A percentile compares a stretch with the other conserved stretches of the same genome.
Evolutionary conservation across 2,329 filamentous ascomycete genomes (phyloP).

Genomic region (Teratosphaeria destructans): DNA sequence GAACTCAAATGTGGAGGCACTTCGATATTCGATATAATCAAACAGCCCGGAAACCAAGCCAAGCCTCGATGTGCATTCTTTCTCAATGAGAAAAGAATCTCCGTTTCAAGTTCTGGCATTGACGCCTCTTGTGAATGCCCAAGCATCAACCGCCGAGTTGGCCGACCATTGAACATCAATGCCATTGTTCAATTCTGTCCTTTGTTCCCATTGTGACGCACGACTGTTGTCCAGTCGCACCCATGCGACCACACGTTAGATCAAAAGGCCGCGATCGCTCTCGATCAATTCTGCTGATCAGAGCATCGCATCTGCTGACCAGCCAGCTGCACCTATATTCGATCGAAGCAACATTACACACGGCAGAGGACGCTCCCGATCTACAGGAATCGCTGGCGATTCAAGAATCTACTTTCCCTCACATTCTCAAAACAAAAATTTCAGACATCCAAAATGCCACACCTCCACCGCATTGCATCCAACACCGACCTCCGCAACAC

Average conservation of each 20-base stretch:
- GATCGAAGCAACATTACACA: neutral
- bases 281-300: neutral
- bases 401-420: neutral
- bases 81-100: too few species aligned
- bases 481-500: neutral
- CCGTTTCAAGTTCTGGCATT: too few species aligned
- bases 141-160: too few species aligned
- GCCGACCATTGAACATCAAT: neutral
- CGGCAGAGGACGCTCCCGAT: neutral
- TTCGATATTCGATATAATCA: too few species aligned
- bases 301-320: neutral
- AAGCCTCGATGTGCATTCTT: too few species aligned
- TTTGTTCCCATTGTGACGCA: neutral
- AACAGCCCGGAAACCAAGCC: too few species aligned
- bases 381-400: neutral
- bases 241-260: neutral
- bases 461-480: neutral
- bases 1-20: too few species aligned
- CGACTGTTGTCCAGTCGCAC: neutral
- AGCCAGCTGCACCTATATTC: neutral
- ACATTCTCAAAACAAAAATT: neutral
- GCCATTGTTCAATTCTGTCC: neutral
- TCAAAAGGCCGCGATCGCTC: neutral
- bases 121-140: too few species aligned
- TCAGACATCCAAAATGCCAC: neutral